These are phyloP conservation scores for Spizellomyces punctatus DNA, from an alignment of 192 early-diverging fungal genomes.

Conservation along the genomic window DNA sequence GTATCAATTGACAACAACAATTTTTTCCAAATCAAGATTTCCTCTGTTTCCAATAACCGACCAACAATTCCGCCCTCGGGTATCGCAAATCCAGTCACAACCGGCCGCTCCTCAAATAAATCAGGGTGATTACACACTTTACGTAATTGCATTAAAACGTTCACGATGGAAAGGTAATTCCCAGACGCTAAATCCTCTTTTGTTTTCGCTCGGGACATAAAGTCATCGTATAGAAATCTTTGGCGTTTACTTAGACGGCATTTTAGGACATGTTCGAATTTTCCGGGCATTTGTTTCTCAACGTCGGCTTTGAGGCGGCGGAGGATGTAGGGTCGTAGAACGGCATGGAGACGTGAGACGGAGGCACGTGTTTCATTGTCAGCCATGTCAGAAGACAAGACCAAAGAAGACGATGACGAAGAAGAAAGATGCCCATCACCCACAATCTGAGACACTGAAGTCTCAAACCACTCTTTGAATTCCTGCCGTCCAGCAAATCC, in stretches of 20 bases:
- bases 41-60: background rate
- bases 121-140: constrained; percentile 96
- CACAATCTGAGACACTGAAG: constrained; percentile 87
- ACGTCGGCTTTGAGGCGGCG: constrained; percentile 89
- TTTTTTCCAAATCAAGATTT: background rate
- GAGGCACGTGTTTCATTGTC: constrained; percentile 77
- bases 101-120: constrained; percentile 80
- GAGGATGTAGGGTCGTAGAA: constrained; percentile 91
- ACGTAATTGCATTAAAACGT: constrained; percentile 92
- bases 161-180: constrained; percentile 73
- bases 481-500: constrained; percentile 85
- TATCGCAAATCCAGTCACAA: constrained; percentile 57
- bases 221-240: constrained; percentile 75
- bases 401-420: background rate
- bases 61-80: constrained; percentile 17
- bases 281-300: constrained; percentile 87
- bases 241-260: constrained; percentile 73
- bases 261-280: constrained; percentile 81
- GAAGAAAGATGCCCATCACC: background rate
- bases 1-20: constrained; percentile 8
- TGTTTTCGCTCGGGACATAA: constrained; percentile 81
- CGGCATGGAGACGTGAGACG: constrained; percentile 85
- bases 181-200: constrained; percentile 70
- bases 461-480: constrained; percentile 93
- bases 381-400: constrained; percentile 6